Base-by-base conservation (phyloP, 2,329 filamentous ascomycete species). In the Ploettnerulaceae sp. region DNA sequence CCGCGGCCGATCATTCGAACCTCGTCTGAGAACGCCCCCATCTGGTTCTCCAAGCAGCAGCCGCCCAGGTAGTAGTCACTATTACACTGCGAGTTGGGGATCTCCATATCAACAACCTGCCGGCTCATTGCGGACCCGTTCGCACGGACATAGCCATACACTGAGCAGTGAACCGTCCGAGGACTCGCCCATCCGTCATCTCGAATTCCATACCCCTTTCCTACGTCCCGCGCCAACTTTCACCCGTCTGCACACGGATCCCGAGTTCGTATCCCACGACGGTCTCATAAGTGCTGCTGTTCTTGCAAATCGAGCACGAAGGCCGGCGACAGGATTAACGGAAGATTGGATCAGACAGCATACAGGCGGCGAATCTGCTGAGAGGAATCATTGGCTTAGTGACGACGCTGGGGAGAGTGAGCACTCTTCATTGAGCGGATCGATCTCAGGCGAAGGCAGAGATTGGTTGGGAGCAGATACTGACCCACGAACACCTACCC, bases 331-430 rank as follows among this genome's bases (percentile, higher is more conserved):
- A 55, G 81, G 83, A 49, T 75, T 90, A 44, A 89, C 85, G 0
- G 84, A 90, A 65, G 85, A 89, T 70, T 91, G 87, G 87, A 89
- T 93, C 56, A 84, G 86, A 51, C 84, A 87, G 52, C 88, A 90
- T 61, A 82, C 87, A n/a, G 60, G 82, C n/a, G 77, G 78, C 54
- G 79, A 84, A 56, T 75, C 75, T 55, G 78, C 76, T 24, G 86
- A 93, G 63, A 79, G 80, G 55, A 81, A 79, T 51, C 84, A 89
- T 66, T 95, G 89, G 89, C 75, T 89, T 56, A 94, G 87, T 64
- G 88, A 94, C 75, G 77, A 82, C 52, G 77, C 78, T 18, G 78
- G 79, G 62, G 79, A 78, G 60, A 89, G 84, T 64, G 85, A 88
- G 72, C 77, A 78, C 71, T 86, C 82, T 75, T 86, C 82, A 71